These are phyloP conservation scores for Colletotrichum agaves DNA, from an alignment of 2,329 filamentous ascomycete species.

Conservation along the genomic window DNA sequence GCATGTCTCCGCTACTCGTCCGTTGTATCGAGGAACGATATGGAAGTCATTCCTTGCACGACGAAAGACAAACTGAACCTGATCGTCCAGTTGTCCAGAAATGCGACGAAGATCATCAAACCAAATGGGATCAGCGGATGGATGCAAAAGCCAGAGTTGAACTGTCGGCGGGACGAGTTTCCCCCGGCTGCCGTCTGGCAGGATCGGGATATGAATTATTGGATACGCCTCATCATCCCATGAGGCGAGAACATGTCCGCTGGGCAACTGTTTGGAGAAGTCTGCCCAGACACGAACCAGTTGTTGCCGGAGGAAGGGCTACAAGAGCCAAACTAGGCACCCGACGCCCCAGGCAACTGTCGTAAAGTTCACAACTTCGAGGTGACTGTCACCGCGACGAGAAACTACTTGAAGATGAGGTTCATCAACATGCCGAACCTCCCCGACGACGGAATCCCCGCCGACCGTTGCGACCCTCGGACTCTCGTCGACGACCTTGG, in stretches of 20 bases:
- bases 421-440: background rate
- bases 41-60: constrained; percentile 7
- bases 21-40: background rate
- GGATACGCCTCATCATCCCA: constrained; percentile 22
- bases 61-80: background rate
- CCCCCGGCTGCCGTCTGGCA: constrained; percentile 1
- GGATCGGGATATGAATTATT: constrained; percentile 6
- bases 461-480: constrained; percentile 40
- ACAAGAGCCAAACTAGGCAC: too few relatives aligned
- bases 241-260: constrained; percentile 26
- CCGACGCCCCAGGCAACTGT: too few relatives aligned
- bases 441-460: constrained; percentile 36
- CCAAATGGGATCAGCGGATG: background rate
- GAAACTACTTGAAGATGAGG: too few relatives aligned
- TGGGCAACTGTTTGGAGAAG: constrained; percentile 14
- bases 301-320: too few relatives aligned
- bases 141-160: background rate
- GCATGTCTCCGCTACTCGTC: constrained; percentile 25
- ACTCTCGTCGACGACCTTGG: constrained; percentile 36
- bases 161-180: background rate
- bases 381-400: too few relatives aligned
- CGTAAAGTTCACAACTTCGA: too few relatives aligned
- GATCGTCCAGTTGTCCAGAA: background rate
- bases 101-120: constrained; percentile 19
- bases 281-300: background rate